These are phyloP conservation scores for Fusarium nelsonii DNA, from an alignment of 2,329 filamentous ascomycete genomes.

Conservation along the genomic window DNA sequence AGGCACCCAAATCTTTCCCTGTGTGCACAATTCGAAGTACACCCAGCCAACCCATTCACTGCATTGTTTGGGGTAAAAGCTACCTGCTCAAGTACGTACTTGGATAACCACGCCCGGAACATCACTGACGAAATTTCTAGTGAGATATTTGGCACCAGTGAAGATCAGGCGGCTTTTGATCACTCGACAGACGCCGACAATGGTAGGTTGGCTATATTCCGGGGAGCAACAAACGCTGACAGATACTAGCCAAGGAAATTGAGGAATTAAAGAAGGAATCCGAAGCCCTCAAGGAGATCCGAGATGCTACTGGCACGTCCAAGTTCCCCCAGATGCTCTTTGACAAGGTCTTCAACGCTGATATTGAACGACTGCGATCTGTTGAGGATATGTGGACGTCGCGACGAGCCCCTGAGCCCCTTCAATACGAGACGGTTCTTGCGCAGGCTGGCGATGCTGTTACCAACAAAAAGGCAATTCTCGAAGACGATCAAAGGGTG, in stretches of 20 bases:
- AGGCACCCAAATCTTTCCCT: conserved; percentile 90
- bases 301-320: conserved; percentile 80
- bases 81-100: conserved; percentile 80
- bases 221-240: conserved; percentile 14
- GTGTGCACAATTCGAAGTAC: conserved; percentile 98
- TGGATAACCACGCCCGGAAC: conserved; percentile 10
- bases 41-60: conserved; percentile 95
- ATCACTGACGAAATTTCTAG: conserved; percentile 36
- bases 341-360: conserved; percentile 89
- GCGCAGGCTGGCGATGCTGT: conserved; percentile 63
- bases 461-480: conserved; percentile 65
- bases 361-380: conserved; percentile 82
- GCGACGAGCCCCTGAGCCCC: conserved; percentile 77
- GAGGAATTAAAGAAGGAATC: conserved; percentile 88
- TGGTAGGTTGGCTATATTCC: conserved; percentile 56
- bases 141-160: conserved; percentile 92
- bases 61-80: conserved; percentile 98
- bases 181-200: conserved; percentile 85
- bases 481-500: conserved; percentile 76
- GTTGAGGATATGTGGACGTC: conserved; percentile 99
- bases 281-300: conserved; percentile 84
- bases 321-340: conserved; percentile 86
- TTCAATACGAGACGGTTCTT: conserved; percentile 75
- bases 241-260: conserved; percentile 75
- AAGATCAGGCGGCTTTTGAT: conserved; percentile 86